Conservation (phyloP, 768 basidiomycete species). For the Pleurotus eryngii region DNA sequence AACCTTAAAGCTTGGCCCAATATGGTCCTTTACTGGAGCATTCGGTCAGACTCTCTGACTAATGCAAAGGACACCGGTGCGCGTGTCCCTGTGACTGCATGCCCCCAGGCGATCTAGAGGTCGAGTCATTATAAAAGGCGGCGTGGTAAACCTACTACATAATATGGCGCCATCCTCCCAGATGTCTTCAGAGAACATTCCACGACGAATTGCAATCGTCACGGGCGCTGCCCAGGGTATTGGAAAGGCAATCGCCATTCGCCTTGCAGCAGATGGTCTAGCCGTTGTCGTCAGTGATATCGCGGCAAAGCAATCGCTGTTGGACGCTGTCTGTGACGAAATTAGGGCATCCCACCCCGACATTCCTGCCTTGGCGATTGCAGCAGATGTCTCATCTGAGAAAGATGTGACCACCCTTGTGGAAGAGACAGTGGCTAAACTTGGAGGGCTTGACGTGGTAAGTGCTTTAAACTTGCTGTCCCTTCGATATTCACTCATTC, state of each 20-base stretch:
- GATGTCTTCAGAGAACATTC: not conserved
- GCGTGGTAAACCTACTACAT: not conserved
- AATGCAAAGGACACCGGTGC: too few relatives aligned
- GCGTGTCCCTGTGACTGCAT: too few relatives aligned
- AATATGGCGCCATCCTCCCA: not conserved
- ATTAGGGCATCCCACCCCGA: conserved; percentile 12
- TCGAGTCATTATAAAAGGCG: too few relatives aligned
- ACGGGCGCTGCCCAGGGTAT: conserved; percentile 29
- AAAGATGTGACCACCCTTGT: conserved; percentile 20
- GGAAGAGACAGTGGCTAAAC: conserved; percentile 1
- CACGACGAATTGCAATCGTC: conserved; percentile 20
- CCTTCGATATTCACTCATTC: not conserved
- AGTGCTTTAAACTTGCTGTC: not conserved
- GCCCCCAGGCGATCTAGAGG: too few relatives aligned
- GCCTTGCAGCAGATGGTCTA: conserved; percentile 25
- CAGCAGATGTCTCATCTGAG: conserved; percentile 20
- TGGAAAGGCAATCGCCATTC: conserved; percentile 21
- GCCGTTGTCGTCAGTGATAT: conserved; percentile 26
- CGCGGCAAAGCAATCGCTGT: conserved; percentile 7
- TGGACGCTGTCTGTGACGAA: conserved; percentile 18
- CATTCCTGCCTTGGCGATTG: conserved; percentile 12
- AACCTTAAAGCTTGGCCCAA: too few relatives aligned
- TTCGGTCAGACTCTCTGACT: too few relatives aligned
- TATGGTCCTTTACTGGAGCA: too few relatives aligned
- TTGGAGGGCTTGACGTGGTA: conserved; percentile 21